phyloP scores from a whole-genome alignment of 177 flowering plant species.

The Tripterygium wilfordii region DNA sequence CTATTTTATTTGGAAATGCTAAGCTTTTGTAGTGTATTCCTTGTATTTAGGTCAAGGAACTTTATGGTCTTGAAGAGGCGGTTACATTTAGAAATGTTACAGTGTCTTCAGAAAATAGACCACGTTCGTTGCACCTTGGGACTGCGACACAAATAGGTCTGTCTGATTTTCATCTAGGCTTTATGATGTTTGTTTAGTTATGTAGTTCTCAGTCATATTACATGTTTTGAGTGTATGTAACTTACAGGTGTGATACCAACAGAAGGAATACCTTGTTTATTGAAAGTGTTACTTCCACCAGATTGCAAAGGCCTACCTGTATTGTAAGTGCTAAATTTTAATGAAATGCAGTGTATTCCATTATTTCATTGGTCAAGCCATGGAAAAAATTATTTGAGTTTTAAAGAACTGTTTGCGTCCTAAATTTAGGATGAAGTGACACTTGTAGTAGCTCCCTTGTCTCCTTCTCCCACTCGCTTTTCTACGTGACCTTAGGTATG shows the following conservation, averaged over 20 bases:
- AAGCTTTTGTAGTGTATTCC: background rate
- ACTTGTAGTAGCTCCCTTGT: no score
- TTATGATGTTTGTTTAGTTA: background rate
- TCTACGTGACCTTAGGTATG: no score
- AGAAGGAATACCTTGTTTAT: slow-evolving; percentile 92
- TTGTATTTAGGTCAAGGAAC: slow-evolving; percentile 66
- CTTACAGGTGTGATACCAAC: slow-evolving; percentile 83
- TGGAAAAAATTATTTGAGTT: no score
- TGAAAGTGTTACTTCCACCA: slow-evolving; percentile 86
- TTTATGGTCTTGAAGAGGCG: slow-evolving; percentile 82
- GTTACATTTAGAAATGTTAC: slow-evolving; percentile 76
- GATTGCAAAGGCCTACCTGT: slow-evolving; percentile 76
- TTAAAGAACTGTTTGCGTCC: no score
- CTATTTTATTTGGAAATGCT: background rate
- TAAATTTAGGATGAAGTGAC: no score
- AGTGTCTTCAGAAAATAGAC: slow-evolving; percentile 69
- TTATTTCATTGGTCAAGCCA: no score
- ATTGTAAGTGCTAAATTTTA: slow-evolving; percentile 49
- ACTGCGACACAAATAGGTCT: slow-evolving; percentile 97
- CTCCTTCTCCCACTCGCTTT: no score
- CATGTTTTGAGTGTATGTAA: slow-evolving; percentile 1
- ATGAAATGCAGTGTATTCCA: no score
- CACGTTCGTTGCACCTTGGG: slow-evolving; percentile 80
- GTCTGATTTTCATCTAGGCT: slow-evolving; percentile 12
- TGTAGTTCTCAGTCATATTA: background rate